Evolutionary conservation across 352 stramenopile genomes (phyloP).

Genomic region (Pythium aquatile): DNA sequence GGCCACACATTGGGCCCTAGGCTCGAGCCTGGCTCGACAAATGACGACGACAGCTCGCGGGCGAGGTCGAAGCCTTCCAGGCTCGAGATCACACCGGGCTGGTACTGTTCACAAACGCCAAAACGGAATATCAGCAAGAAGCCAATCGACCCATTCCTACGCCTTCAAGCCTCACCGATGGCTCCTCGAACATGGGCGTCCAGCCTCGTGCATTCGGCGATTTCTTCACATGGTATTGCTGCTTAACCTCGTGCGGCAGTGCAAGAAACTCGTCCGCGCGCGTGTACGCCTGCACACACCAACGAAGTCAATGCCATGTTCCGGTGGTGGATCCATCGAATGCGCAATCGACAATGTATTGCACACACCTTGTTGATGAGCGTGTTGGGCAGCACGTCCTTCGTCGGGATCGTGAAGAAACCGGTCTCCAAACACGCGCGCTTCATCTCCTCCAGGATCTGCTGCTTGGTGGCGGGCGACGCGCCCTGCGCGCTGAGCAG

Average conservation of each 20-base stretch:
- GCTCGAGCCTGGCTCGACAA: constrained; percentile 59
- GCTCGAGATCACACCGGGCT: constrained; percentile 72
- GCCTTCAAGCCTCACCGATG: constrained; percentile 41
- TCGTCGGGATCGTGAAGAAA: constrained; percentile 80
- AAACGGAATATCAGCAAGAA: neutral
- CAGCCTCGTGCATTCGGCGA: constrained; percentile 71
- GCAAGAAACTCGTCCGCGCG: constrained; percentile 69
- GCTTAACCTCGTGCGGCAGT: constrained; percentile 58
- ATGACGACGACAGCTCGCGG: constrained; percentile 50
- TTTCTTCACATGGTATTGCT: constrained; percentile 76
- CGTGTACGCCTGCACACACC: constrained; percentile 42
- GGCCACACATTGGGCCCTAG: constrained; percentile 81
- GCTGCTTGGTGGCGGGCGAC: constrained; percentile 31
- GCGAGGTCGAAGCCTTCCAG: constrained; percentile 78
- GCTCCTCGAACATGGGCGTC: constrained; percentile 84
- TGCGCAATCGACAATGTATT: neutral
- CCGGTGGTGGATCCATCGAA: neutral
- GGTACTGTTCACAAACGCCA: constrained; percentile 42
- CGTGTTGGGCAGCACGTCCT: constrained; percentile 47
- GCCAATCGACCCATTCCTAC: neutral
- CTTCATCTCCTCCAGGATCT: constrained; percentile 59
- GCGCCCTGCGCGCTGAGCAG: constrained; percentile 32
- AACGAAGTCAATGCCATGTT: neutral
- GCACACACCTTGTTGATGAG: constrained; percentile 46
- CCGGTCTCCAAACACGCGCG: constrained; percentile 53